Conservation (phyloP, 179 eudicot species). For the Spergularia azorica region DNA sequence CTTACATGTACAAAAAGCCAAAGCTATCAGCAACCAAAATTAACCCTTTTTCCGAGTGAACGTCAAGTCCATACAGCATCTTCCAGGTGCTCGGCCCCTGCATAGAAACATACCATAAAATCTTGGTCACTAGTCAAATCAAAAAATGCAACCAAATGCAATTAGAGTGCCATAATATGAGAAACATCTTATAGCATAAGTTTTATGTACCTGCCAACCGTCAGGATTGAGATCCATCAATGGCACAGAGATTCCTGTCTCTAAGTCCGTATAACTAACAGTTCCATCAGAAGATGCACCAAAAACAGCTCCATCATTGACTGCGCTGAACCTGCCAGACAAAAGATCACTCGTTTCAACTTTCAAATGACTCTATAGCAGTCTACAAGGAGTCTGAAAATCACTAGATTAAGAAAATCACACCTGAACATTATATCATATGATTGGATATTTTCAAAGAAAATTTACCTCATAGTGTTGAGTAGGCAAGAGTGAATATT, state of each 20-base stretch:
- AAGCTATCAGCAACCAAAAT: slow-evolving; percentile 84
- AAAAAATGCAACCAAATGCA: neutral
- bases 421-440: neutral
- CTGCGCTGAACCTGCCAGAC: slow-evolving; percentile 59
- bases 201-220: slow-evolving; percentile 78
- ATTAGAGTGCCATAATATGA: neutral
- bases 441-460: neutral
- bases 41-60: slow-evolving; percentile 71
- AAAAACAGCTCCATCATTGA: slow-evolving; percentile 75
- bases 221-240: slow-evolving; percentile 86
- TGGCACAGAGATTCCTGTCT: slow-evolving; percentile 77
- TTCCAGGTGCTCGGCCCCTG: slow-evolving; percentile 87
- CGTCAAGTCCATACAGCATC: slow-evolving; percentile 95
- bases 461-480: slow-evolving; percentile 77
- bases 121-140: neutral
- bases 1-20: slow-evolving; percentile 76
- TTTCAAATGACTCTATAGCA: neutral
- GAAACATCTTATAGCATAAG: no score
- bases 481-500: slow-evolving; percentile 79
- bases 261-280: slow-evolving; percentile 81
- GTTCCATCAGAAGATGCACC: slow-evolving; percentile 96
- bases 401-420: neutral
- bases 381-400: neutral
- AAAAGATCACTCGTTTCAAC: neutral
- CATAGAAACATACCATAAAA: slow-evolving; percentile 17